A percentile compares a stretch with the other conserved stretches of the same genome.
Evolutionary conservation across 257 asterid species (phyloP).

Genomic region (Rubia yunnanensis): DNA sequence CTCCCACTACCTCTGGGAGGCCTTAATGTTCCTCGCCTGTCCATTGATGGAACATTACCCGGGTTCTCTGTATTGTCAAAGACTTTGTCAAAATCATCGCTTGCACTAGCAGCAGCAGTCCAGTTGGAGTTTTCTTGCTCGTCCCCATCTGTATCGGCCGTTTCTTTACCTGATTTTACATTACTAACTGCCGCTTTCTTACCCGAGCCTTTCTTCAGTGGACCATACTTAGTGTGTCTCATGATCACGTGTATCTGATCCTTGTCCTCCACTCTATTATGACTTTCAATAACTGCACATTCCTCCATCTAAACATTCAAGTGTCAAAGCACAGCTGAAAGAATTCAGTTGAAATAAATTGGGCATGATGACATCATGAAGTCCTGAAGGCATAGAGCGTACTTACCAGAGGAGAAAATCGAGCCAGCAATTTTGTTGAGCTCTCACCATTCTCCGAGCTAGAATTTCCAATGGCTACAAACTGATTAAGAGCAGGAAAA

Average conservation of each 20-base stretch:
- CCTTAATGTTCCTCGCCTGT: constrained; percentile 1
- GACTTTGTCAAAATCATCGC: constrained; percentile 19
- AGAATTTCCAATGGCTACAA: constrained; percentile 35
- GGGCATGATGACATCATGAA: neutral
- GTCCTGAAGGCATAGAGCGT: neutral
- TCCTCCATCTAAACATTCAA: constrained; percentile 46
- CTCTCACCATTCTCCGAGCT: constrained; percentile 12
- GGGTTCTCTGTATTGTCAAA: constrained; percentile 21
- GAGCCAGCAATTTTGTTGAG: constrained; percentile 45
- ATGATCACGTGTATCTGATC: constrained; percentile 51
- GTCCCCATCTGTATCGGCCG: constrained; percentile 21
- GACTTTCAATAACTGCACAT: constrained; percentile 48
- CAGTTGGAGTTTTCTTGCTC: constrained; percentile 19
- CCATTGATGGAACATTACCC: constrained; percentile 10
- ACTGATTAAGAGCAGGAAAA: constrained; percentile 25
- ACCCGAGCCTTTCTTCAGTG: constrained; percentile 42
- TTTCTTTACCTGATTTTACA: constrained; percentile 19
- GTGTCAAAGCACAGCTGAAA: neutral
- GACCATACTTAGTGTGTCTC: constrained; percentile 75
- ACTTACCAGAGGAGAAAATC: constrained; percentile 59
- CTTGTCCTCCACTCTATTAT: constrained; percentile 44
- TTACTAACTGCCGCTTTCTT: constrained; percentile 38
- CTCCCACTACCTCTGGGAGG: constrained; percentile 18
- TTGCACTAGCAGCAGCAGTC: constrained; percentile 20
- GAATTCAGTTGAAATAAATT: neutral